Evolutionary conservation across 768 basidiomycete species (phyloP).

Genomic region (Phylloporus sp.): DNA sequence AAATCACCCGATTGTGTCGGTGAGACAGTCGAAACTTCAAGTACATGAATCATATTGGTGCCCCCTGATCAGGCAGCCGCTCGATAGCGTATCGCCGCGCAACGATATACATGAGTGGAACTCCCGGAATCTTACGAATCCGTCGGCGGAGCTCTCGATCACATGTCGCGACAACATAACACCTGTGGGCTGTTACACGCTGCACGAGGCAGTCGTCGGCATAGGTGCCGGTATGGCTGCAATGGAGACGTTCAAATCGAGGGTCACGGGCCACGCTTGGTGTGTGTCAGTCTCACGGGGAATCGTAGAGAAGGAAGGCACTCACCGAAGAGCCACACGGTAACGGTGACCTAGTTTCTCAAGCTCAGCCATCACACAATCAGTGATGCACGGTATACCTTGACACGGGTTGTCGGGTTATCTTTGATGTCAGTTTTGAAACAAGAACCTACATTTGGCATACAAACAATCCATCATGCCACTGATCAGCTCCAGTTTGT

Average conservation of each 20-base stretch:
- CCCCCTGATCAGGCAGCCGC: constrained; percentile 89
- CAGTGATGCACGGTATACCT: constrained; percentile 99
- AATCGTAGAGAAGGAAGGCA: not conserved
- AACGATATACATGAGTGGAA: constrained; percentile 97
- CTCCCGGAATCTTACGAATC: constrained; percentile 88
- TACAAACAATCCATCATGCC: constrained; percentile 99
- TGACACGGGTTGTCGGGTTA: constrained; percentile 6
- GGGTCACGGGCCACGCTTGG: constrained; percentile 94
- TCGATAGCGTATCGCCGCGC: constrained; percentile 91
- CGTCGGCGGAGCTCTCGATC: constrained; percentile 91
- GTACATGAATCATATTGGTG: constrained; percentile 45
- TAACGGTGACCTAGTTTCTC: constrained; percentile 97
- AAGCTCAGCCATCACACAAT: constrained; percentile 97
- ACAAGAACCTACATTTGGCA: constrained; percentile 76
- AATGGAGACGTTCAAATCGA: constrained; percentile 89
- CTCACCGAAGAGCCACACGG: constrained; percentile 88
- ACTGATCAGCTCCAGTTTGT: constrained; percentile 90
- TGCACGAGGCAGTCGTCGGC: constrained; percentile 98
- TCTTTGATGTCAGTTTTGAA: not conserved
- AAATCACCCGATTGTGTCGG: not conserved
- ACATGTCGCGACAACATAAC: constrained; percentile 97
- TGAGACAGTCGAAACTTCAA: not conserved
- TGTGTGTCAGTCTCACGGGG: constrained; percentile 10
- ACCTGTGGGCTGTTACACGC: constrained; percentile 90
- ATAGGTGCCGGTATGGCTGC: constrained; percentile 94